Base-by-base conservation (phyloP, 225 moss, liverwort and hornwort species). In the Pseudoscleropodium purum region DNA sequence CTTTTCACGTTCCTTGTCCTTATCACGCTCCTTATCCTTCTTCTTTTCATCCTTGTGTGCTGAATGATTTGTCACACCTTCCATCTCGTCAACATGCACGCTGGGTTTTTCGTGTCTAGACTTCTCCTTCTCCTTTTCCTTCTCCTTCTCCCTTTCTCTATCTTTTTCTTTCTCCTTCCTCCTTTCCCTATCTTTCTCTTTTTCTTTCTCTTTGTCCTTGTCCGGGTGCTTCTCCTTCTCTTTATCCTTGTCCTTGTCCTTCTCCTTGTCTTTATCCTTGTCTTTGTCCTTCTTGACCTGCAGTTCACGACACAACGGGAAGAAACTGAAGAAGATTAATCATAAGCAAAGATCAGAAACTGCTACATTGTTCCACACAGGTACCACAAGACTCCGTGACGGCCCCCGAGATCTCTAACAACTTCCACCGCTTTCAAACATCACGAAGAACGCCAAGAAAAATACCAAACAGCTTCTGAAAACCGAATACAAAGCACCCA, bases 1-100 rank as follows among this genome's bases (percentile, higher is more conserved):
- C 95, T 95, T 99, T 59, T 99, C 97, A 34, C 97, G 95, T 41
- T 99, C 97, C 91, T 93, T 99, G 39, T 99, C 97, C 87, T 96
- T 97, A 69, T 98, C 99, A 89, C 95, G 96, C 54, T 99, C 97
- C 86, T 97, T 99, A 66, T 97, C 99, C 92, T 97, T 98, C 91
- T 94, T 95, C 92, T 94, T 95, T 51, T 98, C 98, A 91, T 98
- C 98, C 90, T 96, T 98, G 85, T 95, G 96, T 14, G 91, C 92
- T n/a, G 91, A 84, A 61, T 98, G 96, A 88, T 95, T 97, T 72
- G 90, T 93, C 79, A 84, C 91, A 75, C 93, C 92, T 85, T 97
- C 98, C 88, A 72, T 88, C 79, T 88, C 94, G 79, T 98, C 98
- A 70, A 82, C 93, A 81, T 89, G 88, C 25, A 86, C 60, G 45